Evolutionary conservation across 1,284 basidiomycete species (phyloP).

Genomic region (Ustilago esculenta): DNA sequence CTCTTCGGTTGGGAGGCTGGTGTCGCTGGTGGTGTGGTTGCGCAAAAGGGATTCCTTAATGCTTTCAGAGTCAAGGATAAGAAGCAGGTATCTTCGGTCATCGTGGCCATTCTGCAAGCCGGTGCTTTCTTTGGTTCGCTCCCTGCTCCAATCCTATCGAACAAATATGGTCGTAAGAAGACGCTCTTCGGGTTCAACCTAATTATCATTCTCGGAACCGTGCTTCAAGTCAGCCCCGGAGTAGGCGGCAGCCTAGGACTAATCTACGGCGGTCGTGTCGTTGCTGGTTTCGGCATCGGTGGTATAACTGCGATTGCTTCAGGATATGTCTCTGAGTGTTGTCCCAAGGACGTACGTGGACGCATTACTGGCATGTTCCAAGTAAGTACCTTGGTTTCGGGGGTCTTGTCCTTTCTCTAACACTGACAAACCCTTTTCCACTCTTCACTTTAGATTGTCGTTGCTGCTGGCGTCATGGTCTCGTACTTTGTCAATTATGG

Average conservation of each 20-base stretch:
- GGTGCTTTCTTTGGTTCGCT: slow-evolving; percentile 14
- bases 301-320: slow-evolving; percentile 44
- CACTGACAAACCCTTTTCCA: too few relatives aligned
- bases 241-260: slow-evolving; percentile 1
- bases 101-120: slow-evolving; percentile 18
- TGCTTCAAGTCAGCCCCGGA: slow-evolving; percentile 3
- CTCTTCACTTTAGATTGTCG: slow-evolving; percentile 47
- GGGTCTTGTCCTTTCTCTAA: too few relatives aligned
- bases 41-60: slow-evolving; percentile 73
- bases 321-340: slow-evolving; percentile 58
- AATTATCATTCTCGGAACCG: slow-evolving; percentile 5
- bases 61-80: slow-evolving; percentile 74
- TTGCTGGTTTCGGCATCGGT: slow-evolving; percentile 17
- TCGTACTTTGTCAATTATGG: slow-evolving; percentile 72
- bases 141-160: slow-evolving; percentile 2
- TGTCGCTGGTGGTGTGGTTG: slow-evolving; percentile 76
- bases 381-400: too few relatives aligned
- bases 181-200: slow-evolving; percentile 3
- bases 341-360: slow-evolving; percentile 60
- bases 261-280: slow-evolving; percentile 7
- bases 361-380: slow-evolving; percentile 68
- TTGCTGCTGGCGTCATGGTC: slow-evolving; percentile 65
- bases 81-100: slow-evolving; percentile 8
- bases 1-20: slow-evolving; percentile 78
- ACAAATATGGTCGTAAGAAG: slow-evolving; percentile 13